phyloP scores from a whole-genome alignment of 2,329 filamentous ascomycete species.

The Ophiostoma sp. region DNA sequence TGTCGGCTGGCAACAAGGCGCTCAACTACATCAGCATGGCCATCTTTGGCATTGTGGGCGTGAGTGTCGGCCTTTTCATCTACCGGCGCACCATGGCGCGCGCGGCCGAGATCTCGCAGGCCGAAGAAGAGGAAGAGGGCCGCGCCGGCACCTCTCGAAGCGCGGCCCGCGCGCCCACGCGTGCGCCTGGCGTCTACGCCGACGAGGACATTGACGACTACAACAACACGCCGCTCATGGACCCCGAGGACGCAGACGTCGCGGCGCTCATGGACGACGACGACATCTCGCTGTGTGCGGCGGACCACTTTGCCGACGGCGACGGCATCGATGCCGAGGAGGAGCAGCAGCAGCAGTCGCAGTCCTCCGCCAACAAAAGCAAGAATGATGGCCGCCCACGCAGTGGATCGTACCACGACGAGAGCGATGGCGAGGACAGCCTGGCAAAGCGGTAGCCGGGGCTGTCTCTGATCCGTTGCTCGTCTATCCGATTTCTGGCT shows the following conservation, averaged over 20 bases:
- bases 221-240: conserved; percentile 29
- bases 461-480: not conserved
- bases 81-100: conserved; percentile 66
- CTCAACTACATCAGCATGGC: conserved; percentile 80
- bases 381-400: not conserved
- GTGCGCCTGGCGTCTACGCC: conserved; percentile 20
- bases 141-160: conserved; percentile 24
- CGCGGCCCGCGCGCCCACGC: not conserved
- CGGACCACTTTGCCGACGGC: conserved; percentile 35
- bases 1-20: conserved; percentile 70
- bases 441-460: conserved; percentile 14
- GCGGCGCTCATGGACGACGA: conserved; percentile 54
- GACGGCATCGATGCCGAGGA: conserved; percentile 17
- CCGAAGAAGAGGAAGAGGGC: conserved; percentile 40
- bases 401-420: conserved; percentile 19
- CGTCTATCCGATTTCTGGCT: not conserved
- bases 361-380: too few relatives aligned
- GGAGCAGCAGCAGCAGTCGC: not conserved
- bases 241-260: conserved; percentile 43
- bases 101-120: conserved; percentile 51
- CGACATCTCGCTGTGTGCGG: conserved; percentile 54
- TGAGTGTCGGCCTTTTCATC: conserved; percentile 75
- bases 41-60: conserved; percentile 64
- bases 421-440: conserved; percentile 18
- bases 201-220: conserved; percentile 38